Evolutionary conservation across 2,329 filamentous ascomycete genomes (phyloP).

Genomic region (Helotiales sp.): DNA sequence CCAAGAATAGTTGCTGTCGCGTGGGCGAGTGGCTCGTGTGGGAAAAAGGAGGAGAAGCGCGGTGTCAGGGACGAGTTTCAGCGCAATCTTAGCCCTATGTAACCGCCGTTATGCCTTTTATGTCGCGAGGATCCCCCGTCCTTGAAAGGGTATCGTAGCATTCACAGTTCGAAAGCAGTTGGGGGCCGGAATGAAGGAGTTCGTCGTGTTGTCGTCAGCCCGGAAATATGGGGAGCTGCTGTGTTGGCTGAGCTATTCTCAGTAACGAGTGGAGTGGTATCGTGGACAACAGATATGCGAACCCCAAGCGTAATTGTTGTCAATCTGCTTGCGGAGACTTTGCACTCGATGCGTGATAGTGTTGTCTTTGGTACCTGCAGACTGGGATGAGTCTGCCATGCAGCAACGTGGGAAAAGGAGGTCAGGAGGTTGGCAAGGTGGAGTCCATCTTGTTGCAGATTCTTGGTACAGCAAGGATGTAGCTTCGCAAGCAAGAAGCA

Average conservation of each 20-base stretch:
- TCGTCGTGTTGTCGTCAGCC: too few species aligned
- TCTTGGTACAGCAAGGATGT: not conserved
- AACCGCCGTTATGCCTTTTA: not conserved
- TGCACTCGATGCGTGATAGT: not conserved
- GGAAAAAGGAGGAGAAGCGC: slow-evolving; percentile 4
- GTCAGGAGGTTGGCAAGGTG: not conserved
- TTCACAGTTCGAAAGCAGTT: too few species aligned
- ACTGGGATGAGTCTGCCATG: not conserved
- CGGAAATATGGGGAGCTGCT: too few species aligned
- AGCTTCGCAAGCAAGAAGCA: not conserved
- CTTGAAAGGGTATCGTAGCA: too few species aligned
- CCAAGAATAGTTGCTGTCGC: not conserved
- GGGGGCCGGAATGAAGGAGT: not conserved
- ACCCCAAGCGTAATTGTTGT: not conserved
- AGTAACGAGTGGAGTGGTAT: too few species aligned
- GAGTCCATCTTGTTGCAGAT: not conserved
- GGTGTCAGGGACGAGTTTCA: slow-evolving; percentile 10
- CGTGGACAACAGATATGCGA: too few species aligned
- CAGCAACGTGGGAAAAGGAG: not conserved
- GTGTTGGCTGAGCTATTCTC: too few species aligned
- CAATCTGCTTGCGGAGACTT: not conserved
- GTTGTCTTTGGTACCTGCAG: not conserved
- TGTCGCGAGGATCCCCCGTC: not conserved
- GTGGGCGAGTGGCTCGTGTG: not conserved
- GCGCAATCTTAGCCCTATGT: slow-evolving; percentile 2